Percentiles rank a stretch among this genome's conserved stretches.
Conservation (phyloP, 2,329 filamentous ascomycete species). For the Pseudopithomyces chartarum region DNA sequence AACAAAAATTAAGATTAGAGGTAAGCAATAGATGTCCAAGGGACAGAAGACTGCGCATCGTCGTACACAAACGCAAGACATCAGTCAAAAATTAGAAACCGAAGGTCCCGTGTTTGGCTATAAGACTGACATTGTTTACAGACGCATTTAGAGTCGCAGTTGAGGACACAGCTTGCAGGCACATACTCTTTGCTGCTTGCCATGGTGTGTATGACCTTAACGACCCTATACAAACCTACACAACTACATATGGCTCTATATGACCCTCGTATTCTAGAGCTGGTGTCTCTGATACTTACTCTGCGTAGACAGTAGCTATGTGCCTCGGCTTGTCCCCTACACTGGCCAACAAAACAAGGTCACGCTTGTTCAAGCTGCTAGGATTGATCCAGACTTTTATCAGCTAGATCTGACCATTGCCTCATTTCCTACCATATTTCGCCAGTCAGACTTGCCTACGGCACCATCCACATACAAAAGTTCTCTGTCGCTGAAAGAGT, state of each 20-base stretch:
- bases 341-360: constrained; percentile 56
- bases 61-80: background rate
- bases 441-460: constrained; percentile 34
- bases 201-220: constrained; percentile 46
- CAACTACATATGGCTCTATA: too few relatives aligned
- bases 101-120: background rate
- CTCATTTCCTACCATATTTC: constrained; percentile 60
- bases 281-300: too few relatives aligned
- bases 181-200: constrained; percentile 68
- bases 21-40: constrained; percentile 28
- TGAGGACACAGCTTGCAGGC: constrained; percentile 65
- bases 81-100: background rate
- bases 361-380: constrained; percentile 59
- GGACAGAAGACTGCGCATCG: background rate
- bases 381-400: constrained; percentile 59
- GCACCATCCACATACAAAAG: constrained; percentile 9
- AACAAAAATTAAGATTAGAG: constrained; percentile 65
- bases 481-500: background rate
- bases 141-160: constrained; percentile 56
- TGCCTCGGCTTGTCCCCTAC: constrained; percentile 61
- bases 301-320: constrained; percentile 55
- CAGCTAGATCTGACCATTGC: constrained; percentile 57
- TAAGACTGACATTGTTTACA: constrained; percentile 15
- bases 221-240: too few relatives aligned
- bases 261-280: too few relatives aligned